These are phyloP conservation scores for Lepiota subincarnata DNA, from an alignment of 768 basidiomycete species.

Conservation along the genomic window DNA sequence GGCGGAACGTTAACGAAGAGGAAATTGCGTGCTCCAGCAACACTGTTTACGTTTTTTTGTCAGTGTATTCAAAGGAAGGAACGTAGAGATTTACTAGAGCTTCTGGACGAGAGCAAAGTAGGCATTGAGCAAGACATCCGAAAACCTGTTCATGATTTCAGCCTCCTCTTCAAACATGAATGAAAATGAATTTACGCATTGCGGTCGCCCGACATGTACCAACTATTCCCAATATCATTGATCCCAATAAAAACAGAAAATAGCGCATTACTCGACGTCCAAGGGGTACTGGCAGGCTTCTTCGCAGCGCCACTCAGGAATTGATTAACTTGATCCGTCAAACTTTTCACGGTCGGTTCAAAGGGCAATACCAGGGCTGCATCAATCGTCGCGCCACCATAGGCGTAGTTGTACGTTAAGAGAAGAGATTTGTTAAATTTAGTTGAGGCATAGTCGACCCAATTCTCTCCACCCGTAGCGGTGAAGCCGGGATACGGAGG, in stretches of 20 bases:
- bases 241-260: conserved; percentile 73
- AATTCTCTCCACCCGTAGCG: conserved; percentile 53
- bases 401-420: conserved; percentile 64
- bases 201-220: conserved; percentile 40
- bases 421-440: conserved; percentile 50
- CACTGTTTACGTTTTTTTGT: conserved; percentile 29
- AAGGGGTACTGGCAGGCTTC: conserved; percentile 48
- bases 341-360: conserved; percentile 43
- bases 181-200: conserved; percentile 34
- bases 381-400: conserved; percentile 64
- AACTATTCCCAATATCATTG: conserved; percentile 63
- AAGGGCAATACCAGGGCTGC: conserved; percentile 52
- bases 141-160: conserved; percentile 26
- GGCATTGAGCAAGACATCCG: conserved; percentile 26
- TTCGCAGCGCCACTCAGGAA: conserved; percentile 44
- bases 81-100: conserved; percentile 3
- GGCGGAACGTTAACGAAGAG: conserved; percentile 42
- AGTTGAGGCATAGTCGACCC: conserved; percentile 52
- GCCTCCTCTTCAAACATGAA: not conserved
- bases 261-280: conserved; percentile 53
- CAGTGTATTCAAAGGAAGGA: not conserved
- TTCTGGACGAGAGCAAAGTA: conserved; percentile 28
- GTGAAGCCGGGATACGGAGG: conserved; percentile 52
- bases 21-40: conserved; percentile 53
- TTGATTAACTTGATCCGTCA: conserved; percentile 59